phyloP scores from a whole-genome alignment of 306 rosid genomes.

The Glycyrrhiza uralensis region DNA sequence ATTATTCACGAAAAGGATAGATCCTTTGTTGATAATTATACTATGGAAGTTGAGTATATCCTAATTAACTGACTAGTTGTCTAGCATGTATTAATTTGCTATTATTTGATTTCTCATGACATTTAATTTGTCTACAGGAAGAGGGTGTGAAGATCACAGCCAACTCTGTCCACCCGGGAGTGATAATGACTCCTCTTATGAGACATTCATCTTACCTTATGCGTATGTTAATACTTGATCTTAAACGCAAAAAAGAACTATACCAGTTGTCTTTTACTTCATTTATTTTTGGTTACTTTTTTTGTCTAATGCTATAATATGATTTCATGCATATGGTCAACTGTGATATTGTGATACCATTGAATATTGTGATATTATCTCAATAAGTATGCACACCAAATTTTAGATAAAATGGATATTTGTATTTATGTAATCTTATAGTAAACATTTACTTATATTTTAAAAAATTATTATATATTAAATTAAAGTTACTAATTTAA shows the following conservation, averaged over 20 bases:
- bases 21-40: neutral
- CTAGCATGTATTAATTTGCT: neutral
- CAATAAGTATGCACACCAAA: too few species aligned
- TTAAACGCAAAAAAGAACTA: neutral
- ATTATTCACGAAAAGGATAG: neutral
- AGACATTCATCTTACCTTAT: slow-evolving; percentile 67
- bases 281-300: too few species aligned
- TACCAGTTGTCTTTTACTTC: too few species aligned
- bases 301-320: neutral
- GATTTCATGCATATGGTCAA: slow-evolving; percentile 10
- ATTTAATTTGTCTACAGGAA: slow-evolving; percentile 46
- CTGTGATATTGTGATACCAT: too few species aligned
- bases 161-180: slow-evolving; percentile 88
- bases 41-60: neutral
- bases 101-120: neutral
- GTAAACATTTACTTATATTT: too few species aligned
- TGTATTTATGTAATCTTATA: too few species aligned
- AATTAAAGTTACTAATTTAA: too few species aligned
- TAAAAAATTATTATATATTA: too few species aligned
- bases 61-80: neutral
- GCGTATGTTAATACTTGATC: slow-evolving; percentile 52
- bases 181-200: slow-evolving; percentile 95
- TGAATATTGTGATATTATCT: too few species aligned
- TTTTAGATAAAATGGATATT: too few species aligned
- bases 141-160: slow-evolving; percentile 81